Evolutionary conservation across 371 early-diverging fungal genomes (phyloP).

Genomic region (Rhizopus delemar): DNA sequence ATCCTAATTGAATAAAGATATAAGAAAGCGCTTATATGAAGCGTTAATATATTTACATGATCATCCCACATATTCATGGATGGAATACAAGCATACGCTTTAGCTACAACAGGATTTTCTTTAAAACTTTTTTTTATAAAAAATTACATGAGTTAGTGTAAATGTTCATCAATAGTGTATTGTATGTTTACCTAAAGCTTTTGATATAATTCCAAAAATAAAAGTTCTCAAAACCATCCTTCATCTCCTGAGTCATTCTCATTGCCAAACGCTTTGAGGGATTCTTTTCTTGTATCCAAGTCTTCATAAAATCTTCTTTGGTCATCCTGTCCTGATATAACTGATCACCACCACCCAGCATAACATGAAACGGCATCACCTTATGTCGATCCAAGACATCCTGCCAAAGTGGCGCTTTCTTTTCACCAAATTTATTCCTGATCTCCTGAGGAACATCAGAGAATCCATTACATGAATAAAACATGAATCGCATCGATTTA

Average conservation of each 20-base stretch:
- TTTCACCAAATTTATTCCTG: constrained; percentile 59
- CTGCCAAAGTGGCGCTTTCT: constrained; percentile 67
- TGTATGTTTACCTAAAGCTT: constrained; percentile 53
- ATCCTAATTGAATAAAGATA: constrained; percentile 14
- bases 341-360: constrained; percentile 88
- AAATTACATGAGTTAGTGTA: not conserved
- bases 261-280: constrained; percentile 39
- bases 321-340: constrained; percentile 71
- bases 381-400: constrained; percentile 71
- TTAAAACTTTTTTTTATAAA: constrained; percentile 18
- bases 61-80: constrained; percentile 77
- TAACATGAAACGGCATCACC: constrained; percentile 69
- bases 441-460: constrained; percentile 56
- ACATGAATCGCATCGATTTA: constrained; percentile 28
- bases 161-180: no score
- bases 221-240: constrained; percentile 56
- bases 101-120: constrained; percentile 43
- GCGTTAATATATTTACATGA: constrained; percentile 45
- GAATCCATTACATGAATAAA: constrained; percentile 62
- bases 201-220: constrained; percentile 74
- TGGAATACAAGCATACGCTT: constrained; percentile 69
- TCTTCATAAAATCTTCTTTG: constrained; percentile 52
- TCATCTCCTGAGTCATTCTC: constrained; percentile 53
- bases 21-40: no score
- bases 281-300: constrained; percentile 62